Percentiles rank a stretch among this genome's conserved stretches.
Conservation (phyloP, 202 grass and related monocot species). For the Elaeis oleifera region DNA sequence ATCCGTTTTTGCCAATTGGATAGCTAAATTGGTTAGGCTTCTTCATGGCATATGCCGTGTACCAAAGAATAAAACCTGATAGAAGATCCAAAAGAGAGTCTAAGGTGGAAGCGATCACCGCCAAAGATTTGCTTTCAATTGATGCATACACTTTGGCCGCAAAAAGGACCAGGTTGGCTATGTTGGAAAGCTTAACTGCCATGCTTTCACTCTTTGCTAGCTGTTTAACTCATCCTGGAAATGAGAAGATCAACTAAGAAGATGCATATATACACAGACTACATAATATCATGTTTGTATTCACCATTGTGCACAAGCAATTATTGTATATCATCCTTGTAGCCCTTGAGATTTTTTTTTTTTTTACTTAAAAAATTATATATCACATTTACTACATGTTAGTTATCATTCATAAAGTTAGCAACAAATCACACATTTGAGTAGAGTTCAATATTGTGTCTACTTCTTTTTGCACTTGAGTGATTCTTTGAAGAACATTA, state of each 20-base stretch:
- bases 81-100: slow-evolving; percentile 1
- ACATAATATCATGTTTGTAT: no score
- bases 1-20: slow-evolving; percentile 10
- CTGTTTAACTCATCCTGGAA: not conserved
- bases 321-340: no score
- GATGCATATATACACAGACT: no score
- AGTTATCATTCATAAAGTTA: no score
- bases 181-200: slow-evolving; percentile 7
- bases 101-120: slow-evolving; percentile 3
- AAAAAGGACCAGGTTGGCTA: slow-evolving; percentile 8
- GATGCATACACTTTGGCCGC: not conserved
- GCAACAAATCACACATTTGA: no score
- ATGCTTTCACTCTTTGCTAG: slow-evolving; percentile 9
- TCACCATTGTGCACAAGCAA: no score
- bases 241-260: not conserved
- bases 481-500: no score
- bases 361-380: no score
- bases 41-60: slow-evolving; percentile 6
- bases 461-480: no score
- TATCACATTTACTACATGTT: no score
- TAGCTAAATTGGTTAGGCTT: slow-evolving; percentile 1
- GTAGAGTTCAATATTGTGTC: no score
- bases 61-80: slow-evolving; percentile 11
- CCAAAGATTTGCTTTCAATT: not conserved
- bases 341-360: no score